Evolutionary conservation across 2,329 filamentous ascomycete genomes (phyloP).

Genomic region (Claviceps pazoutovae): DNA sequence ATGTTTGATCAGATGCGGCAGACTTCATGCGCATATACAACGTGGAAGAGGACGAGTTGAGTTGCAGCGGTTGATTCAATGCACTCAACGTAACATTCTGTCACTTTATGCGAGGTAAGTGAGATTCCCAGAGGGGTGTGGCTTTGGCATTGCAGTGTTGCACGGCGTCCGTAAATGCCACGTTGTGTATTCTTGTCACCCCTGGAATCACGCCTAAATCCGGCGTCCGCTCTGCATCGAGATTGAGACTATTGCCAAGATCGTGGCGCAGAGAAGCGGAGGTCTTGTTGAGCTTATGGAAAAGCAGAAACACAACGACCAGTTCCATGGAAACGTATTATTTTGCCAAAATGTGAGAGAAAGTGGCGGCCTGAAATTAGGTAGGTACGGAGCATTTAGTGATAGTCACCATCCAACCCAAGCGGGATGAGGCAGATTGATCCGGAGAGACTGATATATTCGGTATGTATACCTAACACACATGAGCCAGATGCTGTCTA

Average conservation of each 20-base stretch:
- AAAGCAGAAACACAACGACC: not conserved
- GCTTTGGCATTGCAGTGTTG: not conserved
- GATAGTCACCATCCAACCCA: too few species aligned
- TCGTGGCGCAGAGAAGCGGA: not conserved
- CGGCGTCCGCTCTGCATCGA: not conserved
- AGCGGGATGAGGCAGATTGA: too few species aligned
- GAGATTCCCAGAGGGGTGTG: not conserved
- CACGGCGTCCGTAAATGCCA: not conserved
- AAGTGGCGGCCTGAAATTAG: too few species aligned
- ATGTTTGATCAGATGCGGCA: slow-evolving; percentile 4
- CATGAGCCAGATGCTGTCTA: too few species aligned
- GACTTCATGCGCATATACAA: not conserved
- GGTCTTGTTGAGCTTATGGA: not conserved
- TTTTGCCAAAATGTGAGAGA: not conserved
- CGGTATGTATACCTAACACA: too few species aligned
- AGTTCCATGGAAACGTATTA: not conserved
- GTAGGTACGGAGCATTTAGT: too few species aligned
- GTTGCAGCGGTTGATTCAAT: not conserved
- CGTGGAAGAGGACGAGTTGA: not conserved
- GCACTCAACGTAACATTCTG: not conserved
- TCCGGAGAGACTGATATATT: too few species aligned
- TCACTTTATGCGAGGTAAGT: not conserved
- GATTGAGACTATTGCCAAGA: not conserved
- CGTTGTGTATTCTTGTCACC: not conserved
- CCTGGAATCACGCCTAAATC: not conserved